Evolutionary conservation across 441 rosid species (phyloP).

Genomic region (Raphanus hybrid): DNA sequence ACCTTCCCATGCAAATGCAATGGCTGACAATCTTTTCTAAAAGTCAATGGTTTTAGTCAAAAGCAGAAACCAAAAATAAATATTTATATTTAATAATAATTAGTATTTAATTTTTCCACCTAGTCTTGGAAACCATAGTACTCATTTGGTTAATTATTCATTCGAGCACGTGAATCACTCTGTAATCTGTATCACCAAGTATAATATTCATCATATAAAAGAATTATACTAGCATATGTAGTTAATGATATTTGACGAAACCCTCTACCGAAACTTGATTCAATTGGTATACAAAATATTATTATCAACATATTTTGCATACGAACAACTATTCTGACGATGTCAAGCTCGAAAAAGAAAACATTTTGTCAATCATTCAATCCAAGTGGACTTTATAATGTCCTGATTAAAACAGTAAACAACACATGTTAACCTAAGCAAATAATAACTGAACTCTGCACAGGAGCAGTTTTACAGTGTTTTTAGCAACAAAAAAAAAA

Average conservation of each 20-base stretch:
- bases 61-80: background rate
- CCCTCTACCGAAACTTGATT: slow-evolving; percentile 3
- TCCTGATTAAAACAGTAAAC: background rate
- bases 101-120: background rate
- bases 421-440: background rate
- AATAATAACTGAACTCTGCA: background rate
- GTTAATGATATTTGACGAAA: background rate
- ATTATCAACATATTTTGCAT: background rate
- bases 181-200: background rate
- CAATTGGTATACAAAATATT: background rate
- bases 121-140: slow-evolving; percentile 11
- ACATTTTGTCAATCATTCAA: background rate
- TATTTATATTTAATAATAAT: no score
- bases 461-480: slow-evolving; percentile 1
- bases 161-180: slow-evolving; percentile 15
- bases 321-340: background rate
- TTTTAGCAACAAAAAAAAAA: no score
- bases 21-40: no score
- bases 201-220: slow-evolving; percentile 2
- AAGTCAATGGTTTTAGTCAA: no score
- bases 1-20: no score
- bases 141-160: background rate
- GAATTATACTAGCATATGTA: background rate
- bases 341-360: background rate
- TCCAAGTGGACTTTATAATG: background rate